phyloP scores from a whole-genome alignment of 108 stramenopile species.

The Skeletonema potamos region DNA sequence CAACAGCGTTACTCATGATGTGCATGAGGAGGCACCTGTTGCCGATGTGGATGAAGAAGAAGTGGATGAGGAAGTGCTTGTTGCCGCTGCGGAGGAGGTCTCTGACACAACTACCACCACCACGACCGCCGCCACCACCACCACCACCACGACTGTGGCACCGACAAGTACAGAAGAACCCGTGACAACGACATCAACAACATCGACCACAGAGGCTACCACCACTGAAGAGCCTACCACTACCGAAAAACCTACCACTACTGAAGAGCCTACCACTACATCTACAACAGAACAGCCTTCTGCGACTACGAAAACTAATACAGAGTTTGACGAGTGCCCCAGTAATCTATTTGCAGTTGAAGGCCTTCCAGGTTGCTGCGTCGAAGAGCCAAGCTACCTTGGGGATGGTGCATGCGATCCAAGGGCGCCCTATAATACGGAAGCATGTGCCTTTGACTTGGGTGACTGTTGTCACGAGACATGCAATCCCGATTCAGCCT shows the following conservation, averaged over 20 bases:
- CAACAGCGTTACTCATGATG: background rate
- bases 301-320: background rate
- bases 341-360: slow-evolving; percentile 14
- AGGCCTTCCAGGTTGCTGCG: slow-evolving; percentile 42
- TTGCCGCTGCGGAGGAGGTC: background rate
- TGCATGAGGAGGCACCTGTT: background rate
- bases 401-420: slow-evolving; percentile 49
- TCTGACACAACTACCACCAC: slow-evolving; percentile 10
- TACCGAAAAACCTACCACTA: background rate
- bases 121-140: slow-evolving; percentile 4
- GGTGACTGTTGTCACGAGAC: slow-evolving; percentile 50
- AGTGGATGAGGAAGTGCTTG: background rate
- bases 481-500: slow-evolving; percentile 34
- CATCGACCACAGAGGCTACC: no score
- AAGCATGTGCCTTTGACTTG: slow-evolving; percentile 41
- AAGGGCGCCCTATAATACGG: slow-evolving; percentile 45
- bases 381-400: slow-evolving; percentile 41
- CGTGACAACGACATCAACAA: background rate
- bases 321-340: slow-evolving; percentile 5
- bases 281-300: no score
- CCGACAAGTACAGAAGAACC: no score
- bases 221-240: slow-evolving; percentile 8
- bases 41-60: background rate
- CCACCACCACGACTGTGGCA: slow-evolving; percentile 1
- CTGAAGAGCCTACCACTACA: slow-evolving; percentile 7